Percentiles rank a stretch among this genome's conserved stretches.
These are phyloP conservation scores for Theileria annulata DNA, from an alignment of 169 alveolate species.

Conservation along the genomic window DNA sequence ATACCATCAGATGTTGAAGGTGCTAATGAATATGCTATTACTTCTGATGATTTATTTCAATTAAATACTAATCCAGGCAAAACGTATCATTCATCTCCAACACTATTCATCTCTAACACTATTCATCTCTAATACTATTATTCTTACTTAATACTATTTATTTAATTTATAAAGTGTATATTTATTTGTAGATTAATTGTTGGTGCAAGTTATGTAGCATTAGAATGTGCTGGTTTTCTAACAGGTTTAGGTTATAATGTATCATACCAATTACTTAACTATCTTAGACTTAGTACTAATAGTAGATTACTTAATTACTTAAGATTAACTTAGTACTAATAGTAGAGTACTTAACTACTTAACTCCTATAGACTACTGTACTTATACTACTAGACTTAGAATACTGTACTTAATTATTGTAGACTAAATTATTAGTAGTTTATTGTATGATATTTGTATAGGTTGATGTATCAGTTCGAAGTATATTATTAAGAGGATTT, in stretches of 20 bases:
- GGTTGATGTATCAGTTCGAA: conserved; percentile 83
- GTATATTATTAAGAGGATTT: conserved; percentile 95
- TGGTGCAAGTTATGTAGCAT: conserved; percentile 97
- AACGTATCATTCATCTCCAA: conserved; percentile 41
- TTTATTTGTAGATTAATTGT: conserved; percentile 82
- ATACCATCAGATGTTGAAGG: conserved; percentile 87
- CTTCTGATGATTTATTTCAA: conserved; percentile 95
- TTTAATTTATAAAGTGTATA: neutral
- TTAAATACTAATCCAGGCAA: conserved; percentile 90
- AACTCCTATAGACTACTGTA: too few species aligned
- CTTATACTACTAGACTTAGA: too few species aligned
- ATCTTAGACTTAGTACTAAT: too few species aligned
- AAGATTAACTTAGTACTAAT: too few species aligned
- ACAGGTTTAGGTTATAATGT: conserved; percentile 91
- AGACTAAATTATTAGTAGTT: conserved; percentile 16
- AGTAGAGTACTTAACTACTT: too few species aligned
- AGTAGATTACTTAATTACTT: too few species aligned
- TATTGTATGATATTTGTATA: neutral
- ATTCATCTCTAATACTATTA: conserved; percentile 2
- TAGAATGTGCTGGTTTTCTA: conserved; percentile 98
- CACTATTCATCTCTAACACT: neutral
- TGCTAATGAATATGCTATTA: conserved; percentile 89
- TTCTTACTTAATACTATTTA: too few species aligned
- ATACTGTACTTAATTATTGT: too few species aligned
- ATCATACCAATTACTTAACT: conserved; percentile 38